Conservation (phyloP, 2,329 filamentous ascomycete species). For the Clonostachys byssicola region DNA sequence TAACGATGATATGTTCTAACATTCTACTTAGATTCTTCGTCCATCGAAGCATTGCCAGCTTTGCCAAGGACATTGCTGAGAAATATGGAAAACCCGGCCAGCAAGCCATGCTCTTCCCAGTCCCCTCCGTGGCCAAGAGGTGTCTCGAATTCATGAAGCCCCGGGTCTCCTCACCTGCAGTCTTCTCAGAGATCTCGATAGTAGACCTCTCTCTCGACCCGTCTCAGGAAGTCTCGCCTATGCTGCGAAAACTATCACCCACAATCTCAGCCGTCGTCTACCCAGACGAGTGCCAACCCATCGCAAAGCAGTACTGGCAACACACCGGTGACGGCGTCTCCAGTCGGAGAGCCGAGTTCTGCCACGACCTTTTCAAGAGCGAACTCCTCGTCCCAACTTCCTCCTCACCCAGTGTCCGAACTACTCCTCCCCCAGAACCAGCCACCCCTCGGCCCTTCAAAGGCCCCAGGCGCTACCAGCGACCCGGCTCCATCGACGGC, state of each 20-base stretch:
- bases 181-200: constrained; percentile 42
- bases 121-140: constrained; percentile 60
- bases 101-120: constrained; percentile 81
- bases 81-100: constrained; percentile 59
- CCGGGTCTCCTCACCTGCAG: constrained; percentile 50
- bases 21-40: constrained; percentile 71
- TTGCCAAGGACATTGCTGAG: constrained; percentile 64
- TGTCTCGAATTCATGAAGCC: constrained; percentile 70
- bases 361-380: constrained; percentile 68
- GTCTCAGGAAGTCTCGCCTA: constrained; percentile 42
- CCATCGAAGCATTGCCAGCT: constrained; percentile 73
- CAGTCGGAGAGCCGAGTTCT: constrained; percentile 88
- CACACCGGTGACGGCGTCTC: constrained; percentile 92
- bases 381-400: constrained; percentile 44
- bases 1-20: background rate
- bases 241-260: constrained; percentile 51
- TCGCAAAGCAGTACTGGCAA: constrained; percentile 96
- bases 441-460: constrained; percentile 43
- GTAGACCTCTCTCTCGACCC: constrained; percentile 61
- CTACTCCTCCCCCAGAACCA: constrained; percentile 7
- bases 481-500: constrained; percentile 36
- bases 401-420: constrained; percentile 1
- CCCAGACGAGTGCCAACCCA: constrained; percentile 56
- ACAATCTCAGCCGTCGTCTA: constrained; percentile 69
- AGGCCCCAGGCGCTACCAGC: constrained; percentile 79